Evolutionary conservation across 306 rosid genomes (phyloP), one percentile per base, ranked within the genome.

Genomic region (Mimosa pudica): DNA sequence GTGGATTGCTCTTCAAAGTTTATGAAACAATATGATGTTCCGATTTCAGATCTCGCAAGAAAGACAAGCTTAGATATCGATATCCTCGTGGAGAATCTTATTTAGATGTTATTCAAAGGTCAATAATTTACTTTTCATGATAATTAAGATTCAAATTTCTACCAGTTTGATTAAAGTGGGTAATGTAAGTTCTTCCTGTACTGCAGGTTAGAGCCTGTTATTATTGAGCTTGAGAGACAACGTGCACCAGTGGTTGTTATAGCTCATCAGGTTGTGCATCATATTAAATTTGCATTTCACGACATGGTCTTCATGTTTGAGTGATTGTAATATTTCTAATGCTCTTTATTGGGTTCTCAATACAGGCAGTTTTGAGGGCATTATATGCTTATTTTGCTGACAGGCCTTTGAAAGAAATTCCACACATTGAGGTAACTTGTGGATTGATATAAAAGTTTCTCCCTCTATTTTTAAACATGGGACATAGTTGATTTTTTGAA

Each of bases 41-140:
- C 48, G 20, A 55, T 79, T 52, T 65, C 89, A 95, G 99, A 85
- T 78, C 98, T 8, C 97, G 99, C 20, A 85, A 82, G 80, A 95
- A 95, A 83, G 98, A 95, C 88, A 93, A 95, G 84, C 90, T 95
- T 86, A 84, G 97, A 80, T 95, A 95, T 79, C 92, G 97, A 12
- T 95, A 95, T 87, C 97, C 99, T 82, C 99, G 97, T 79, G 99
- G 99, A 54, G 99, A 95, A 84, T 95, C 99, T 77, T 95, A 95
- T 88, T 81, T 95, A 82, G 99, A 95, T 87, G 99, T 93, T 52
- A 95, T 95, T 66, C 99, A 95, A 85, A 90, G 99, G 99, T 95
- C 75, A 79, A 79, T n/a, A 63, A 57, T 65, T 46, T 70, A 54
- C 33, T 81, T 81, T 46, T 69, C 35, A 78, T 44, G 44, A 52